Evolutionary conservation across 164 flowering plant genomes (phyloP), one percentile per base, ranked within the genome.

Genomic region (Sedum album): DNA sequence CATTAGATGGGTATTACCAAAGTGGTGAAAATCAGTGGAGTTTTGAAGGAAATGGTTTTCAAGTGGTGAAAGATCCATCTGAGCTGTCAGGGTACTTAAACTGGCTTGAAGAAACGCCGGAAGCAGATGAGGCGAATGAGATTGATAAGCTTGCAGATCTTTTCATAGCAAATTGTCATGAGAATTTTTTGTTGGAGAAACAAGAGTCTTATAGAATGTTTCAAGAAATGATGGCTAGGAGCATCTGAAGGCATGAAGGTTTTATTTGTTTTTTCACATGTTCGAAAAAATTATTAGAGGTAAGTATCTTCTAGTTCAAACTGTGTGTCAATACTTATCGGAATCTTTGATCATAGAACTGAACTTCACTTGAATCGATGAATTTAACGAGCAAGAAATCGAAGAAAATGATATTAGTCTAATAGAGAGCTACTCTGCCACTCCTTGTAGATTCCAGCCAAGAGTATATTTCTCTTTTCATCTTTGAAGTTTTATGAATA

Each of bases 151-250:
- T 90, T 7, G 99, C 97, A 0, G 97, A 90, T 49, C 53, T 76
- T 84, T 95, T 95, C 76, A 95, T 95, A 20, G 93, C 90, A 0
- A 82, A 62, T 31, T 88, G 88, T 72, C 97, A 92, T 79, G 97
- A 90, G 79, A 90, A 89, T 71, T 95, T 95, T 76, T 77, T 79
- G 75, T 74, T 95, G 88, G 99, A 95, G 91, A 95, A 95, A 82
- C 84, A 81, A 53, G 99, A 95, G 74, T 95, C 99, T 3, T 82
- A 86, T 35, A 83, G 99, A 80, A 86, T 88, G 72, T 91, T 81
- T 72, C 95, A 92, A 69, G 99, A 92, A 66, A 88, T 92, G 96
- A 76, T 95, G 72, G 93, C 90, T 51, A 89, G 96, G 82, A 83
- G 99, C 80, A 68, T 85, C 76, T 91, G 80, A 25, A 36, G 25